These are phyloP conservation scores for Gillenia trifoliata DNA, from an alignment of 306 rosid genomes.

Conservation along the genomic window DNA sequence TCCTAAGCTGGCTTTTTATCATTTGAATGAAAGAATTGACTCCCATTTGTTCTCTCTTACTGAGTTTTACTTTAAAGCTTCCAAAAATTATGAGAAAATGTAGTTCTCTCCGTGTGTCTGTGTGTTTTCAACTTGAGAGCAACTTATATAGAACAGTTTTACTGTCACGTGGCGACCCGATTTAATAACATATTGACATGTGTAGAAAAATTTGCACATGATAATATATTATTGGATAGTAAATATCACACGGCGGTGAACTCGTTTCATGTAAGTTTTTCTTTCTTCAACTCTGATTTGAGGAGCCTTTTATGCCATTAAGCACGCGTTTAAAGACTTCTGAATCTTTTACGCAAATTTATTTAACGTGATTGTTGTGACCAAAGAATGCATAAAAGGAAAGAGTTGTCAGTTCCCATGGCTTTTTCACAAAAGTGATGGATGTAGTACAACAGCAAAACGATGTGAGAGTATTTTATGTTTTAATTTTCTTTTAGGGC, in stretches of 20 bases:
- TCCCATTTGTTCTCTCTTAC: slow-evolving; percentile 15
- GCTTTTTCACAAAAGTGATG: neutral
- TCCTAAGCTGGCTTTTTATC: slow-evolving; percentile 36
- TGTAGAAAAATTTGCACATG: no score
- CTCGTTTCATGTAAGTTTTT: no score
- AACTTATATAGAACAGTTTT: no score
- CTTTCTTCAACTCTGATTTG: no score
- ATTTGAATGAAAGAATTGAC: slow-evolving; percentile 37
- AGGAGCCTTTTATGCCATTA: neutral
- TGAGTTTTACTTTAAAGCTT: neutral
- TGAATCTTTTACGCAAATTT: neutral
- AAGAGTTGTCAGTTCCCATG: neutral
- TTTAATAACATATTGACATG: no score
- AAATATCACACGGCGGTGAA: no score
- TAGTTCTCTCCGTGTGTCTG: neutral
- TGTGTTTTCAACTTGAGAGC: no score
- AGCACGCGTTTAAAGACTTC: neutral
- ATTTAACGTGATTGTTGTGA: slow-evolving; percentile 5
- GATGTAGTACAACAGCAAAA: neutral
- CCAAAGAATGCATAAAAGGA: neutral
- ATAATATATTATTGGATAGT: no score
- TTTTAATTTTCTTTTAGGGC: no score
- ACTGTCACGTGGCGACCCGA: no score
- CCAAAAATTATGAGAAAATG: neutral
- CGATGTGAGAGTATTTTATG: neutral